Evolutionary conservation across 345 rosid genomes (phyloP).

Genomic region (Eutrema japonicum): DNA sequence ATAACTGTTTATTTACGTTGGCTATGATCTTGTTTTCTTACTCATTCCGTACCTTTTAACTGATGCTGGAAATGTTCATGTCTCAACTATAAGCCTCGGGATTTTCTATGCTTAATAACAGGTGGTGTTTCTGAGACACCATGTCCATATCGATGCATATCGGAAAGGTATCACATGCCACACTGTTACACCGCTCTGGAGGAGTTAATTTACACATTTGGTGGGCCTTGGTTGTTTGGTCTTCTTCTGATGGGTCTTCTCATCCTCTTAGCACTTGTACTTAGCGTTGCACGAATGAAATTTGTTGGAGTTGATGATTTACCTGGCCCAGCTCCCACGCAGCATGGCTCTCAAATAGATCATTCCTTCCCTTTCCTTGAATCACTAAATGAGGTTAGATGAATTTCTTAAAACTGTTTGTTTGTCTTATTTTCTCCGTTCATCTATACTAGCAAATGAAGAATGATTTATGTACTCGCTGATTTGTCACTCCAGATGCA

Average conservation of each 20-base stretch:
- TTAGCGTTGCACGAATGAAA: conserved; percentile 98
- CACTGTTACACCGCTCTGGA: conserved; percentile 96
- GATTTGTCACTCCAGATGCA: conserved; percentile 29
- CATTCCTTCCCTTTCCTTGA: conserved; percentile 98
- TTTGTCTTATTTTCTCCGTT: conserved; percentile 8
- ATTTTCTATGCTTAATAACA: conserved; percentile 44
- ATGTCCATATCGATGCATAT: conserved; percentile 87
- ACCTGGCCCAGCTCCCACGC: conserved; percentile 91
- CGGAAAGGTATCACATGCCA: conserved; percentile 97
- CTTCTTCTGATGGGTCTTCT: conserved; percentile 87
- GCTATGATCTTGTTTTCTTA: conserved; percentile 12
- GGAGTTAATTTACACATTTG: conserved; percentile 96
- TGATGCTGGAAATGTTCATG: conserved; percentile 5
- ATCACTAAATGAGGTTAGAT: conserved; percentile 90
- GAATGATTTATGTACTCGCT: conserved; percentile 11
- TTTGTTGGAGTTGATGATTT: conserved; percentile 94
- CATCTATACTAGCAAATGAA: conserved; percentile 5
- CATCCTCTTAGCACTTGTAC: conserved; percentile 89
- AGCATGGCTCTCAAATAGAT: conserved; percentile 88
- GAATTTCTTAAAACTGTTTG: conserved; percentile 28
- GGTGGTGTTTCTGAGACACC: conserved; percentile 93
- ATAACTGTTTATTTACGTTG: conserved; percentile 15
- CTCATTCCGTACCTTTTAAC: conserved; percentile 21
- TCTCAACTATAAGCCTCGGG: conserved; percentile 30
- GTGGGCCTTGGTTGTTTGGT: conserved; percentile 97